Conservation (phyloP, 2,329 filamentous ascomycete genomes). For the Ceratocystis colombiana region DNA sequence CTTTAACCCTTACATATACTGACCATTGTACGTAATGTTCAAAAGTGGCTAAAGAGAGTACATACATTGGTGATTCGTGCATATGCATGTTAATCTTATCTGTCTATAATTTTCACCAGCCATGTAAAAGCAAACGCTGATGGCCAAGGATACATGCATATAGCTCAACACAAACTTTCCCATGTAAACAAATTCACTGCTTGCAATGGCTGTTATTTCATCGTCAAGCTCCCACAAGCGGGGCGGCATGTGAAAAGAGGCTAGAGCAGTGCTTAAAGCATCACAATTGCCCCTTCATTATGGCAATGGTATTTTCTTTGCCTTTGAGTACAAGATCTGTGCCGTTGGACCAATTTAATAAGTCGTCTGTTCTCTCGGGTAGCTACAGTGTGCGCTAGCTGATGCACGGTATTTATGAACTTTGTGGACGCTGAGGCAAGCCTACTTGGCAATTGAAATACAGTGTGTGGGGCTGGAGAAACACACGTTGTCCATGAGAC, state of each 20-base stretch:
- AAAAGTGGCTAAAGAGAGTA: conserved; percentile 13
- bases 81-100: background rate
- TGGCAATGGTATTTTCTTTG: background rate
- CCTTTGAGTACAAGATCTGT: background rate
- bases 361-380: background rate
- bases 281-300: background rate
- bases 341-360: conserved; percentile 7
- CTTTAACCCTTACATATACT: background rate
- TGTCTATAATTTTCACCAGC: background rate
- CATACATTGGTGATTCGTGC: background rate
- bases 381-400: background rate
- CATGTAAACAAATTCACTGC: background rate
- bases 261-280: background rate
- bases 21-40: background rate
- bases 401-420: background rate
- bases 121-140: background rate
- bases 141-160: background rate
- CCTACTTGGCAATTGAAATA: background rate
- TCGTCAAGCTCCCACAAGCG: background rate
- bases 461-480: background rate
- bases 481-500: conserved; percentile 1
- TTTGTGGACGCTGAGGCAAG: background rate
- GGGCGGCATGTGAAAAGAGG: background rate
- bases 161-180: background rate
- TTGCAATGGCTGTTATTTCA: background rate